Base-by-base conservation (phyloP, 176 grass and related monocot species). In the Oryza meyeriana region DNA sequence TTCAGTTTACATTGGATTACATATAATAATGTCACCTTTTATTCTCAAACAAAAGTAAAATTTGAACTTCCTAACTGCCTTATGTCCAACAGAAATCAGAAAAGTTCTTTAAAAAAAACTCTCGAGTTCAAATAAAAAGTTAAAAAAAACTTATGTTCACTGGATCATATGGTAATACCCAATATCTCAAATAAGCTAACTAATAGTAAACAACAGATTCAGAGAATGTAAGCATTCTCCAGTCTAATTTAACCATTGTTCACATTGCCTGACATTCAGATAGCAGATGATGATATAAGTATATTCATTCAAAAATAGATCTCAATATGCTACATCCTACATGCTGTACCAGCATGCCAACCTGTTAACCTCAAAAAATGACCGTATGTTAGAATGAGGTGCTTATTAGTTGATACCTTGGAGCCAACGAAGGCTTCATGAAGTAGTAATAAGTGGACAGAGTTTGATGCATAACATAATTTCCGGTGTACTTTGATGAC, bases 401-500 rank as follows among this genome's bases (percentile, higher is more conserved):
- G n/a, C 61, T 68, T 31, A 8, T 20, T 69, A 28, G 50, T 38
- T 73, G 74, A 88, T 86, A 99, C 96, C 93, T 99, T 85, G 96
- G 96, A 82, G 96, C 96, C 76, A 99, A 85, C 71, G 96, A 99
- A 88, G 96, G 96, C 79, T 99, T 99, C 89, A 99, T 99, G 74
- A 89, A 95, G 81, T 99, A 93, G 77, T 91, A 99, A 85, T 99
- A 99, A 45, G 93, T 94, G 69, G 93, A 95, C 42, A 95, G 82
- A 41, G 96, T 99, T 78, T 99, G 93, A 80, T 99, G 93, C 93
- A 99, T 99, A 47, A 99, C 96, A 90, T 99, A 95, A 78, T 99
- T 99, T 66, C 96, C 96, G 12, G 93, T 95, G 85, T 99, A 99
- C 42, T 99, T 99, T 77, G 96, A 95, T 22, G 96, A 99, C 65